Base-by-base conservation (phyloP, 495 filamentous ascomycete genomes). In the Cercophora scortea region DNA sequence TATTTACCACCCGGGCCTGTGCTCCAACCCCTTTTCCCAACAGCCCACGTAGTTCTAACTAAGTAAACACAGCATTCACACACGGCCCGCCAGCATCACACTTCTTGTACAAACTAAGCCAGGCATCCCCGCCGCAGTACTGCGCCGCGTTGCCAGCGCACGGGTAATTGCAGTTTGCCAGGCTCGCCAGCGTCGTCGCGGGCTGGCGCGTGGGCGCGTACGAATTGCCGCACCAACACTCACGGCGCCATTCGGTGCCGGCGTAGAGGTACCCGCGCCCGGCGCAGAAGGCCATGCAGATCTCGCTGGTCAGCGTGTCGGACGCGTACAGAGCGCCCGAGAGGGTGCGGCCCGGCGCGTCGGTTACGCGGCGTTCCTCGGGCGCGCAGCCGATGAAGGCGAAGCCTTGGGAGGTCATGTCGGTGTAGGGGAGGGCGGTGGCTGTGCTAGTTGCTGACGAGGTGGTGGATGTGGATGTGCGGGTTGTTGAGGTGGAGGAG, bases 151-250 rank as follows among this genome's bases (percentile, higher is more conserved):
- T 58, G 0, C 76, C 76, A 12, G 52, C 65, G 53, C 75, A 79
- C 6, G 61, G 44, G 56, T 60, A 65, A 34, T 63, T 50, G 53
- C 76, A 79, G 32, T 52, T 54, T 0, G 51, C 54, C 3, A 66
- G 52, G 33, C 65, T 56, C 3, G 60, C 50, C 44, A 69, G 36
- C 35, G 64, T 52, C 18, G 49, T 56, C 42, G 53, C 45, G 4
- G 63, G 63, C 53, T 53, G 44, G 34, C 63, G 49, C 32, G 60
- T 63, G 1, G 56, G n/a, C 33, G 61, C 45, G 39, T 64, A 56
- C 16, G 46, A 32, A 57, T 80, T 79, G 36, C 77, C 81, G 63
- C 83, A 87, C 66, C 79, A 86, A 64, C 83, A 86, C 63, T 90
- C 81, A 44, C 76, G 78, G 45, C 72, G 72, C 57, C 82, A 88